Conservation (phyloP, 768 basidiomycete species). For the Agrocybe chaxingu region DNA sequence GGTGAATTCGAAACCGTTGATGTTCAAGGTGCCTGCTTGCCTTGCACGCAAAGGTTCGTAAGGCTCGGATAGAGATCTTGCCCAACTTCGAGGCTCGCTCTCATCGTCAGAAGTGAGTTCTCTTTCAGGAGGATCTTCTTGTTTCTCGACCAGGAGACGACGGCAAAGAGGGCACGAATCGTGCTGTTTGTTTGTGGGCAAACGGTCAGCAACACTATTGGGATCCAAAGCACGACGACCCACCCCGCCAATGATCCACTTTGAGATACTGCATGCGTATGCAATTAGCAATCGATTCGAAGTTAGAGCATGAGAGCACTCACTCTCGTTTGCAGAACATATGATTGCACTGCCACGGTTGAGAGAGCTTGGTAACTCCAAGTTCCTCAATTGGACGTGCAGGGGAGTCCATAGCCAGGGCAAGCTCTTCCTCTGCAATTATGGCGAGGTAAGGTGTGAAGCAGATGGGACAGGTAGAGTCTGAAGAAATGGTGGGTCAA, state of each 20-base stretch:
- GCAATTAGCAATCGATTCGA: not conserved
- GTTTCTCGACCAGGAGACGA: constrained; percentile 30
- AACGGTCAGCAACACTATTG: not conserved
- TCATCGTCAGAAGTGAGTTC: not conserved
- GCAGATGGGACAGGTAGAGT: constrained; percentile 75
- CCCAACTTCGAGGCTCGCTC: not conserved
- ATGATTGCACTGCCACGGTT: constrained; percentile 58
- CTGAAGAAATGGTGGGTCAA: constrained; percentile 29
- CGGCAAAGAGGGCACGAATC: constrained; percentile 70
- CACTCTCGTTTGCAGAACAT: constrained; percentile 84
- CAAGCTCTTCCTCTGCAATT: constrained; percentile 72
- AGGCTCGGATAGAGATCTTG: too few relatives aligned
- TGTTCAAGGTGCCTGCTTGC: not conserved
- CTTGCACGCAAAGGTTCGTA: too few relatives aligned
- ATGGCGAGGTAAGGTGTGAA: constrained; percentile 64
- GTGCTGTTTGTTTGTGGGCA: constrained; percentile 34
- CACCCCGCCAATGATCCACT: constrained; percentile 62
- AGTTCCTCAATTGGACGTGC: constrained; percentile 66
- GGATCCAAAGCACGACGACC: constrained; percentile 17
- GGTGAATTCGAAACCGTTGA: not conserved
- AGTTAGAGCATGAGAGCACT: constrained; percentile 8
- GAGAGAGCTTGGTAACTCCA: constrained; percentile 62
- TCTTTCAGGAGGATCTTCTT: constrained; percentile 8
- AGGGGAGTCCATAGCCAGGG: constrained; percentile 74
- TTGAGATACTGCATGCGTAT: constrained; percentile 44